These are phyloP conservation scores for Physaria fendleri DNA, from an alignment of 345 rosid species.

Conservation along the genomic window DNA sequence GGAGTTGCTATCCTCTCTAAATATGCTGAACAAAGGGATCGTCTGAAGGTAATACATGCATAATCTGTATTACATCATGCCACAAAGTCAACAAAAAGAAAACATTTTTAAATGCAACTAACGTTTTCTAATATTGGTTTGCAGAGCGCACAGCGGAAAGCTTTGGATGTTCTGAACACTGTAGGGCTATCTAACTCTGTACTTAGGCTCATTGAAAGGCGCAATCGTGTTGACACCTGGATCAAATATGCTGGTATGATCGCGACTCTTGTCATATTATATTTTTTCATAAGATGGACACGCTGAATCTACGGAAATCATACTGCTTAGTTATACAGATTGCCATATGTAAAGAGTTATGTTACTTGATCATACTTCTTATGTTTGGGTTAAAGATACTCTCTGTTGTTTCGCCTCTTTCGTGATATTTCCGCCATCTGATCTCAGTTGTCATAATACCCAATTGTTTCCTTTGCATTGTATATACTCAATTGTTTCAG, in stretches of 20 bases:
- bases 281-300: slow-evolving; percentile 57
- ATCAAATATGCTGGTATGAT: slow-evolving; percentile 83
- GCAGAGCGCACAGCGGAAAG: slow-evolving; percentile 83
- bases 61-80: not conserved
- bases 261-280: slow-evolving; percentile 47
- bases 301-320: not conserved
- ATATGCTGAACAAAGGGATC: slow-evolving; percentile 85
- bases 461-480: too few relatives aligned
- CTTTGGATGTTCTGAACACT: slow-evolving; percentile 74
- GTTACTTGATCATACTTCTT: not conserved
- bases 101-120: too few relatives aligned
- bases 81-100: not conserved
- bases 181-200: slow-evolving; percentile 88
- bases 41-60: slow-evolving; percentile 52
- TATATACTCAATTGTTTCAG: too few relatives aligned
- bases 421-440: too few relatives aligned
- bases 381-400: too few relatives aligned
- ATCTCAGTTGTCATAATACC: too few relatives aligned
- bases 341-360: slow-evolving; percentile 12
- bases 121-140: not conserved
- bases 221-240: slow-evolving; percentile 74
- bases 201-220: slow-evolving; percentile 78
- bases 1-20: slow-evolving; percentile 77
- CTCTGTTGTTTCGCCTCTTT: too few relatives aligned
- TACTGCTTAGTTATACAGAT: not conserved